These are phyloP conservation scores for Rhododendron williamsianum DNA, from an alignment of 148 eudicot genomes.

Conservation along the genomic window DNA sequence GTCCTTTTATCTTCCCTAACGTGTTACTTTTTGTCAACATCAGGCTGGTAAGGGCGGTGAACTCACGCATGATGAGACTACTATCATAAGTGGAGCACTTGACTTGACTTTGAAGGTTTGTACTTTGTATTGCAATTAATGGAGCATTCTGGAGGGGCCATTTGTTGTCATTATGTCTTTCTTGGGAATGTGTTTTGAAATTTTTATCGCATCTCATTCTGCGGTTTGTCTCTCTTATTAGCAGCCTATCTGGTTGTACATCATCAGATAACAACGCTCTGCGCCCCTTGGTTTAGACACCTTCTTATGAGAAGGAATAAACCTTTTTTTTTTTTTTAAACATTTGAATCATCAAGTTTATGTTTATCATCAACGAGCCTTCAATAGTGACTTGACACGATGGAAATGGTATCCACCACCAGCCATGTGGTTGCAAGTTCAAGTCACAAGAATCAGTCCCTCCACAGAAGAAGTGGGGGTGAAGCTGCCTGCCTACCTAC, in stretches of 20 bases:
- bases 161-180: conserved; percentile 3
- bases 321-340: background rate
- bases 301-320: background rate
- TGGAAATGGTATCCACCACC: background rate
- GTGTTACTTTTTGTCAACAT: conserved; percentile 13
- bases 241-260: background rate
- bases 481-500: background rate
- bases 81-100: conserved; percentile 80
- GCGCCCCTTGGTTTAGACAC: background rate
- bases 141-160: background rate
- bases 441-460: background rate
- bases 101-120: conserved; percentile 77
- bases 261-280: background rate
- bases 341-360: background rate
- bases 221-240: background rate
- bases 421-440: background rate
- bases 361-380: background rate
- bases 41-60: conserved; percentile 91
- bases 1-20: background rate
- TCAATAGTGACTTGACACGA: background rate
- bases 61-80: conserved; percentile 74
- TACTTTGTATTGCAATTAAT: background rate
- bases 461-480: background rate
- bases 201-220: background rate
- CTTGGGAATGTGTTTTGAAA: background rate